Evolutionary conservation across 371 early-diverging fungal genomes (phyloP).

Genomic region (Apophysomyces sp.): DNA sequence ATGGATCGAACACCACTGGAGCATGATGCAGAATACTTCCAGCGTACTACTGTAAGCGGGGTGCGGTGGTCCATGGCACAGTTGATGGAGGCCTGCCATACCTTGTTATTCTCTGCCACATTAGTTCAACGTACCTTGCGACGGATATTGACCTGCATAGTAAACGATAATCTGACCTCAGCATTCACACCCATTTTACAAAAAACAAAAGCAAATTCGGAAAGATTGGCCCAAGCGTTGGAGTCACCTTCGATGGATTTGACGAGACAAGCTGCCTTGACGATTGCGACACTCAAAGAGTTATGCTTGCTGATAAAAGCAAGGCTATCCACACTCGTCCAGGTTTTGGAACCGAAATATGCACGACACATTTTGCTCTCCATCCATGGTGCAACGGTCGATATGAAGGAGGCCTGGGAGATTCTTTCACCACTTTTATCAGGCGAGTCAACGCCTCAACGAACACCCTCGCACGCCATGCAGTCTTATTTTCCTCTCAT

Average conservation of each 20-base stretch:
- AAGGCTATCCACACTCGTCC: slow-evolving; percentile 26
- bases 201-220: slow-evolving; percentile 20
- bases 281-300: slow-evolving; percentile 25
- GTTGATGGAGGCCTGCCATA: slow-evolving; percentile 30
- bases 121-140: slow-evolving; percentile 25
- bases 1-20: not conserved
- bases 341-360: slow-evolving; percentile 39
- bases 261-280: slow-evolving; percentile 6
- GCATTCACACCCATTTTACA: slow-evolving; percentile 19
- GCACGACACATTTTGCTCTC: slow-evolving; percentile 44
- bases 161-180: slow-evolving; percentile 20
- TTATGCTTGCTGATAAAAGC: slow-evolving; percentile 21
- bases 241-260: slow-evolving; percentile 16
- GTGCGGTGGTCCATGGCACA: not conserved
- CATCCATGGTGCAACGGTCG: slow-evolving; percentile 51
- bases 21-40: slow-evolving; percentile 1
- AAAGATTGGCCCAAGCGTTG: slow-evolving; percentile 13
- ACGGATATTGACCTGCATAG: slow-evolving; percentile 22
- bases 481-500: not conserved
- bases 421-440: slow-evolving; percentile 26
- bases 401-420: slow-evolving; percentile 54
- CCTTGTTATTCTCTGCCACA: slow-evolving; percentile 28
- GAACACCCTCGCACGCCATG: not conserved
- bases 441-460: not conserved
- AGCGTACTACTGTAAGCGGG: not conserved